Conservation (phyloP, 2,329 filamentous ascomycete genomes). For the Epichloe sylvatica region DNA sequence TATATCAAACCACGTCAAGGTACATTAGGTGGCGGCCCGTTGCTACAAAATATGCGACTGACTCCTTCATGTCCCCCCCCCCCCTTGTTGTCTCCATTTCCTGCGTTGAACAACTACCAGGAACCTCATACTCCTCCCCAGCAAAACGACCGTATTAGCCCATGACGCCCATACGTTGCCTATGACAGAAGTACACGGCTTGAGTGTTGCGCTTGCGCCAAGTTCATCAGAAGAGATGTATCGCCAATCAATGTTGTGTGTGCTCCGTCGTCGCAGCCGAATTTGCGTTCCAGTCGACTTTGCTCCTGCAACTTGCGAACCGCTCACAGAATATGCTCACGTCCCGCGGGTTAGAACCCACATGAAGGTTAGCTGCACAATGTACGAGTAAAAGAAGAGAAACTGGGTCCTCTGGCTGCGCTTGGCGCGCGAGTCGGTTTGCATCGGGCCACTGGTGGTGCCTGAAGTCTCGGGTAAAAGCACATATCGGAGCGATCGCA, state of each 20-base stretch:
- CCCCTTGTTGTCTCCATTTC: neutral
- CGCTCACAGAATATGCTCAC: slow-evolving; percentile 11
- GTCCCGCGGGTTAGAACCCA: slow-evolving; percentile 46
- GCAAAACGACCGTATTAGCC: neutral
- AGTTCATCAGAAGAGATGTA: too few relatives aligned
- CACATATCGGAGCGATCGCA: slow-evolving; percentile 91
- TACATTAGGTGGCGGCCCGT: neutral
- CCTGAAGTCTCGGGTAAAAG: slow-evolving; percentile 70
- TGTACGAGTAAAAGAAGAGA: slow-evolving; percentile 84
- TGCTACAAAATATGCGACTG: neutral
- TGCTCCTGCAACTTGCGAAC: neutral
- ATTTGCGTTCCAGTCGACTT: neutral
- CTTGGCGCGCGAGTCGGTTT: slow-evolving; percentile 67
- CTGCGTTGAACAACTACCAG: neutral
- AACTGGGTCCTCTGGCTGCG: slow-evolving; percentile 82
- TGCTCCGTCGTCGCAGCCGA: neutral
- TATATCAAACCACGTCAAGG: neutral
- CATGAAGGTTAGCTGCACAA: slow-evolving; percentile 92
- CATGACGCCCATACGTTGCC: neutral
- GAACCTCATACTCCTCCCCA: neutral
- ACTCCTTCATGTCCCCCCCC: neutral
- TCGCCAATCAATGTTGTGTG: neutral
- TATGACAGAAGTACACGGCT: neutral
- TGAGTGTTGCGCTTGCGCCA: too few relatives aligned
- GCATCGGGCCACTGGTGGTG: slow-evolving; percentile 50